A percentile compares a stretch with the other conserved stretches of the same genome.
Evolutionary conservation across 1,139 yeast species (phyloP).

Genomic region (Petasospora fabianii): DNA sequence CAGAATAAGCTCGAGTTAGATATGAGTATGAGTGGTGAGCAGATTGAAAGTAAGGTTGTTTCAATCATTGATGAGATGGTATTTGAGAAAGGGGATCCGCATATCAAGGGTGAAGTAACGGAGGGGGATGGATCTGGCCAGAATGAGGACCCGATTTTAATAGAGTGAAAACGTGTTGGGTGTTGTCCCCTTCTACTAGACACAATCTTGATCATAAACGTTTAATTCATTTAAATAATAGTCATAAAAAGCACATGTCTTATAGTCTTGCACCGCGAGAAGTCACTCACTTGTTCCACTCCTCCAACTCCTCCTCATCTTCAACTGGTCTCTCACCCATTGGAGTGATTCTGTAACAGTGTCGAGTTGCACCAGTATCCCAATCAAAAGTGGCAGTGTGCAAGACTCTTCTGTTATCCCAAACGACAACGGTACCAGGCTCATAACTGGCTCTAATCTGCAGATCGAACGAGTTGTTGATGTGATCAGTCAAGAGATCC

Average conservation of each 20-base stretch:
- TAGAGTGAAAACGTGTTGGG: constrained; percentile 3
- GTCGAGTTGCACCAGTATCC: constrained; percentile 54
- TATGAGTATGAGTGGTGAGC: constrained; percentile 29
- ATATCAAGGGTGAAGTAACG: not conserved
- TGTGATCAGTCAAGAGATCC: constrained; percentile 47
- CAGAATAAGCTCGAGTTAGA: constrained; percentile 89
- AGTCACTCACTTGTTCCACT: constrained; percentile 18
- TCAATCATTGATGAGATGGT: constrained; percentile 24
- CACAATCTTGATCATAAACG: too few species aligned
- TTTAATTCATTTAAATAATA: too few species aligned
- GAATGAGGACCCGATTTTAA: constrained; percentile 5
- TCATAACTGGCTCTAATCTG: constrained; percentile 58
- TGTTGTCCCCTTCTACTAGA: too few species aligned
- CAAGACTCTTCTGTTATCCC: constrained; percentile 67
- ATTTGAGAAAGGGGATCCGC: constrained; percentile 12
- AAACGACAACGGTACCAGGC: constrained; percentile 58
- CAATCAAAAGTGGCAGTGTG: constrained; percentile 67
- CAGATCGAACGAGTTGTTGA: constrained; percentile 48
- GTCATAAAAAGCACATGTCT: too few species aligned
- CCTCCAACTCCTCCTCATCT: constrained; percentile 22
- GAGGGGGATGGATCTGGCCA: not conserved
- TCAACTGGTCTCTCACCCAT: constrained; percentile 40
- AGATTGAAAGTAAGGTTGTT: constrained; percentile 25
- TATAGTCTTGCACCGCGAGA: too few species aligned
- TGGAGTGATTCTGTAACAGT: constrained; percentile 66